These are phyloP conservation scores for Pachyrhizus erosus DNA, from an alignment of 306 rosid species.

Conservation along the genomic window DNA sequence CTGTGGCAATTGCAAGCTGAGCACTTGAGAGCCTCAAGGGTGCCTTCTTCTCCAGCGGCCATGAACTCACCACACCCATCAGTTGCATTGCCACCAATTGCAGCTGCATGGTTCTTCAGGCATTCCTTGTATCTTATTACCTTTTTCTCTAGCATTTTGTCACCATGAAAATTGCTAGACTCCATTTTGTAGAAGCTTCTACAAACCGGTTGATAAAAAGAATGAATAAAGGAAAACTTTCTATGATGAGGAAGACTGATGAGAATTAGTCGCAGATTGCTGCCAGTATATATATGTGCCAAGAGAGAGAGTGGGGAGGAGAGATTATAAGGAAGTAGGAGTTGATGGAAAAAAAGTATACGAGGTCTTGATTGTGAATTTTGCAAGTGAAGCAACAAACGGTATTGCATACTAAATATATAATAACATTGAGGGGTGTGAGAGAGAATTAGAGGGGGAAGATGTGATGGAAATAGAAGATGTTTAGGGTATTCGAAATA, in stretches of 20 bases:
- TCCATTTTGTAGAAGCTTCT: conserved; percentile 42
- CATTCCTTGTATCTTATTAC: conserved; percentile 55
- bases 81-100: conserved; percentile 61
- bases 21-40: conserved; percentile 54
- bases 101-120: conserved; percentile 68
- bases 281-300: not conserved
- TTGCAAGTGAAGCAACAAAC: conserved; percentile 64
- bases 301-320: not conserved
- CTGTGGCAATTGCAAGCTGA: conserved; percentile 67
- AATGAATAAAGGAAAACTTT: conserved; percentile 24
- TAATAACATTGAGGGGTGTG: not conserved
- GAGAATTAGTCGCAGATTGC: not conserved
- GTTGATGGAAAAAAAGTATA: conserved; percentile 32
- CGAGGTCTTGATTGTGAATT: conserved; percentile 45
- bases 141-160: conserved; percentile 34
- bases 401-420: conserved; percentile 28
- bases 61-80: conserved; percentile 72
- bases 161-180: not conserved
- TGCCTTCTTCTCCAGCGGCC: conserved; percentile 56
- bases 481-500: not conserved
- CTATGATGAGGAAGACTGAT: not conserved
- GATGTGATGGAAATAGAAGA: not conserved
- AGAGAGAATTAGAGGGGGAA: not conserved
- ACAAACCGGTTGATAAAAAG: conserved; percentile 10
- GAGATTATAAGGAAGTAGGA: not conserved